These are phyloP conservation scores for Exophiala viscosa DNA, from an alignment of 2,329 filamentous ascomycete genomes.

Conservation along the genomic window DNA sequence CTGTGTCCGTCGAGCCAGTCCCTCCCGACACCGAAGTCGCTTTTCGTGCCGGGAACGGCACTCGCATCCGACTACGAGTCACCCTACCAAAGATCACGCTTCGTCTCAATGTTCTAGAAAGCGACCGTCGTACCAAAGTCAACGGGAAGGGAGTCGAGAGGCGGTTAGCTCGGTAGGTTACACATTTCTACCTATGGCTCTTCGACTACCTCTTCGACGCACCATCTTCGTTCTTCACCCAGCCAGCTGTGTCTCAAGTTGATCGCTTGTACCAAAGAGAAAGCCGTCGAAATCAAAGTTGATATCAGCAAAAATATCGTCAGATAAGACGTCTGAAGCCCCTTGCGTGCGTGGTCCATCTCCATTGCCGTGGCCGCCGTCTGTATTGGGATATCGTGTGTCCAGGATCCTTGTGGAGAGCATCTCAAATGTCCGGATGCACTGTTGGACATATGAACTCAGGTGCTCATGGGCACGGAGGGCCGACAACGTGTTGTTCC, in stretches of 20 bases:
- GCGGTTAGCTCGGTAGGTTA: too few relatives aligned
- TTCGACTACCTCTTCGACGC: neutral
- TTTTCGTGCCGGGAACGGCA: too few relatives aligned
- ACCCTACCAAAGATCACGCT: too few relatives aligned
- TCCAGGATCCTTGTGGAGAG: neutral
- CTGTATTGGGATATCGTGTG: neutral
- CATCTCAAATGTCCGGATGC: neutral
- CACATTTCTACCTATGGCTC: too few relatives aligned
- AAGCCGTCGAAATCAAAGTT: neutral
- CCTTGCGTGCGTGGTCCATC: neutral
- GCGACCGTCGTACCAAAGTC: too few relatives aligned
- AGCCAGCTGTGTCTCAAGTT: neutral
- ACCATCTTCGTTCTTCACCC: neutral
- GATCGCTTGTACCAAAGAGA: neutral
- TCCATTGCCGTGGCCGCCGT: neutral
- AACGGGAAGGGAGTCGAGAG: too few relatives aligned
- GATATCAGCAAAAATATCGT: neutral
- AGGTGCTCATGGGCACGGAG: neutral
- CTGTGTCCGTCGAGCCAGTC: too few relatives aligned
- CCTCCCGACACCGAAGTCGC: too few relatives aligned
- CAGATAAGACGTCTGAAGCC: neutral
- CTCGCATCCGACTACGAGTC: too few relatives aligned
- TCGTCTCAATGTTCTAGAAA: too few relatives aligned
- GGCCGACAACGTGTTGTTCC: neutral
- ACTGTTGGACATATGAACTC: neutral